Evolutionary conservation across 2,329 filamentous ascomycete species (phyloP), one percentile per base, ranked within the genome.

Genomic region (Emergomyces orientalis): DNA sequence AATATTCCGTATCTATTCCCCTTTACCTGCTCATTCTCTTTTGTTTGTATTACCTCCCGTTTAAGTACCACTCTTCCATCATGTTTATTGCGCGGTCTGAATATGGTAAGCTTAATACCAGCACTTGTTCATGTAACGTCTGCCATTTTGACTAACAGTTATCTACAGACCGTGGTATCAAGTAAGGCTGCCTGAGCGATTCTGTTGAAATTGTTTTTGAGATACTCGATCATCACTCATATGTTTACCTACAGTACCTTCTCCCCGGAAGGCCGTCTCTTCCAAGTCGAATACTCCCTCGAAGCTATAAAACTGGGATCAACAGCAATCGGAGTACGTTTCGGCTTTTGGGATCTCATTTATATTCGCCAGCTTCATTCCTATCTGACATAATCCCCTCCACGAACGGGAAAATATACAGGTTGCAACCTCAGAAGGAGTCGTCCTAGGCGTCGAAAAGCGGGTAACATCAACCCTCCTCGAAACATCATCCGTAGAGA

Each of bases 71-170:
- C 80, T 27, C 54, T 13, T 60, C 75, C 84, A 91, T 81, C 73
- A 96, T 96, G 94, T 99, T 99, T 86, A 97, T 99, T 86, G 92
- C 94, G 85, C 90, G 94, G 82, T 97, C 93, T 77, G 94, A 99
- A 93, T 99, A 99, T 83, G 94, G 93, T 94, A 84, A 82, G 88
- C 76, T 74, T 37, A 62, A 19, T 14, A 45, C 25, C 17, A n/a
- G 11, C 22, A 41, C 56, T 17, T 32, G 1, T 19, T 19, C 41
- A 30, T n/a, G 13, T 57, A 37, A 60, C 45, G 32, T 52, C 63
- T 34, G 65, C 67, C 65, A 68, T 66, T 62, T 67, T 70, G 70
- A 73, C 75, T 79, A 74, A 78, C 76, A 69, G 61, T 65, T 68
- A 66, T 71, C 56, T 63, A 62, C 70, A 97, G 92, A 97, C 83